Base-by-base conservation (phyloP, 805 yeast genomes). In the Myxozyma neglecta region DNA sequence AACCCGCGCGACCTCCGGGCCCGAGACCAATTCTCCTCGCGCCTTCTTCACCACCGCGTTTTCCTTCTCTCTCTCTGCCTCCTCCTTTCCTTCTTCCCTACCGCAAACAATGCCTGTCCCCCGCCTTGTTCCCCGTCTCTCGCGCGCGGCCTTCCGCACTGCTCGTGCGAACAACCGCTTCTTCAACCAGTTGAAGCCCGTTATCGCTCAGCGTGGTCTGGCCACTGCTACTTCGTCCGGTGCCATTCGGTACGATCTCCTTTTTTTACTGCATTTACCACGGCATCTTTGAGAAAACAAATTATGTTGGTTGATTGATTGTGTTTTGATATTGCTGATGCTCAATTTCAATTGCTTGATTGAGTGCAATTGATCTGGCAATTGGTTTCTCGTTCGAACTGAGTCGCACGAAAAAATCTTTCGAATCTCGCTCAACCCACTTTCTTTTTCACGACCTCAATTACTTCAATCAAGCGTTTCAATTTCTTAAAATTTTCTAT, bases 121-220 rank as follows among this genome's bases (percentile, higher is more conserved):
- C 57, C 75, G 77, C 67, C 72, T 74, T 59, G 65, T 74, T 59
- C 77, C 77, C 58, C 72, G 74, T 64, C 59, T 75, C 75, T 85
- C 96, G 72, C 90, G 91, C 81, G 83, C 88, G 76, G 96, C 96
- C 74, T 85, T 88, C 80, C 85, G 86, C 79, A 92, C 93, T 73
- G 96, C 91, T 74, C 88, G 85, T 83, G 90, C 91, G 77, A 86
- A 87, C 82, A 73, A 80, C 75, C 82, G 86, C 77, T 70, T 78
- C 70, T 85, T 87, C 80, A 80, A 79, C 57, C 49, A 36, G 46
- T 7, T 53, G 39, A 46, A 53, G 53, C 48, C 56, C 29, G 34
- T 37, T 45, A 37, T 59, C 53, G 53, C 59, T 79, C 39, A 18
- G 46, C 84, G 87, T 79, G 83, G 85, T 75, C 80, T 85, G 77